Evolutionary conservation across 164 flowering plant species (phyloP), one percentile per base, ranked within the genome.

Genomic region (Nymphaea colorata): DNA sequence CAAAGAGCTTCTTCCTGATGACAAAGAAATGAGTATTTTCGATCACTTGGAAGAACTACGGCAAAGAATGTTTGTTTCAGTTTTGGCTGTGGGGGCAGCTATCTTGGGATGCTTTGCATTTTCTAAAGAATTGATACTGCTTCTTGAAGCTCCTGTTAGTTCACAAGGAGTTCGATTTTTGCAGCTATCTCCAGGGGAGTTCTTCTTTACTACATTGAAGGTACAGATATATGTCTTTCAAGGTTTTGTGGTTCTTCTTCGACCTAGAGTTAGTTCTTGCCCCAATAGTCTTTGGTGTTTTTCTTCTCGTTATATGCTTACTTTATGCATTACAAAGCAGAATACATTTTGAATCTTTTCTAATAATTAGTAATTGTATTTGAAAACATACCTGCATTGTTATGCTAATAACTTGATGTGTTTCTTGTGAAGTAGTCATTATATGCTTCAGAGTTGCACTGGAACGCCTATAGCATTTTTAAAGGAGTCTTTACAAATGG

Each of bases 21-120:
- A 94, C 70, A 82, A 83, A 76, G 96, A 94, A 76, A 91, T 94
- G 99, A 88, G 78, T 69, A 61, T 94, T 76, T 94, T 83, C 76
- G 97, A 94, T 80, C 97, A 94, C 79, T 77, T 94, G 16, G 99
- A 94, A 78, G 99, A 94, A 83, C 79, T 94, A 65, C 87, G 99
- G 2, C 68, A 84, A 77, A 84, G 99, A 77, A 69, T 94, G 68
- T 88, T 94, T 75, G 79, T 88, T 41, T 91, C 97, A 51, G 92
- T 90, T 76, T 77, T 91, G 80, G 97, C 95, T n/a, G 96, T 88
- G 72, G 97, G 97, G 71, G 96, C 79, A 64, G 87, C 95, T 68
- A 93, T 93, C 12, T 66, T 86, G 66, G 98, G 94, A 59, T 93
- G 95, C 80, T 93, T 93, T 82, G 91, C 87, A 44, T 85, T 82